These are phyloP conservation scores for Cyberlindnera sargentensis DNA, from an alignment of 805 yeast species.

Conservation along the genomic window DNA sequence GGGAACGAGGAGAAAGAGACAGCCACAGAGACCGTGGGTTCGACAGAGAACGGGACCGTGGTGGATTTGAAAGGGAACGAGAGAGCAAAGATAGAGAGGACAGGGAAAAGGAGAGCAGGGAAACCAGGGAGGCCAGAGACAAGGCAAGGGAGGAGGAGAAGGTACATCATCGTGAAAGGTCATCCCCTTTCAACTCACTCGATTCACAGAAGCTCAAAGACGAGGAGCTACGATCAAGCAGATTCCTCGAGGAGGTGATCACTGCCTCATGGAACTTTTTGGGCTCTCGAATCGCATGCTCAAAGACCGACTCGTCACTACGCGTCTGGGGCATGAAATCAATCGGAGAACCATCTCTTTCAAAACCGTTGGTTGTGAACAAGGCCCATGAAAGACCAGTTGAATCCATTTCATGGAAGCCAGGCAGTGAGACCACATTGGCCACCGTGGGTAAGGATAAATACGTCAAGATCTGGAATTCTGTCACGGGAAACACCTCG, in stretches of 20 bases:
- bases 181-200: not conserved
- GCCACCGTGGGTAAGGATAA: slow-evolving; percentile 45
- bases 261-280: slow-evolving; percentile 24
- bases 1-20: slow-evolving; percentile 1
- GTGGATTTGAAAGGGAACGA: too few species aligned
- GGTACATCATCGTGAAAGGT: not conserved
- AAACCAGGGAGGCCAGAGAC: slow-evolving; percentile 1
- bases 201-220: not conserved
- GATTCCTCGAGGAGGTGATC: slow-evolving; percentile 9
- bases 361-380: slow-evolving; percentile 28
- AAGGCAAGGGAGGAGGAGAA: slow-evolving; percentile 2
- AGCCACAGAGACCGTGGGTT: slow-evolving; percentile 3
- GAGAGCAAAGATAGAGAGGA: too few species aligned
- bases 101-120: too few species aligned
- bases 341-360: slow-evolving; percentile 26
- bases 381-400: slow-evolving; percentile 34
- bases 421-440: slow-evolving; percentile 35
- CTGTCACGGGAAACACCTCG: slow-evolving; percentile 27
- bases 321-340: slow-evolving; percentile 25
- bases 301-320: slow-evolving; percentile 23
- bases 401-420: slow-evolving; percentile 42
- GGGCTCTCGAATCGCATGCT: slow-evolving; percentile 24
- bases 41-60: slow-evolving; percentile 2
- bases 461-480: slow-evolving; percentile 41
- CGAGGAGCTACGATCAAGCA: not conserved